Evolutionary conservation across 371 early-diverging fungal species (phyloP), one percentile per base, ranked within the genome.

Genomic region (Rhizopus delemar): DNA sequence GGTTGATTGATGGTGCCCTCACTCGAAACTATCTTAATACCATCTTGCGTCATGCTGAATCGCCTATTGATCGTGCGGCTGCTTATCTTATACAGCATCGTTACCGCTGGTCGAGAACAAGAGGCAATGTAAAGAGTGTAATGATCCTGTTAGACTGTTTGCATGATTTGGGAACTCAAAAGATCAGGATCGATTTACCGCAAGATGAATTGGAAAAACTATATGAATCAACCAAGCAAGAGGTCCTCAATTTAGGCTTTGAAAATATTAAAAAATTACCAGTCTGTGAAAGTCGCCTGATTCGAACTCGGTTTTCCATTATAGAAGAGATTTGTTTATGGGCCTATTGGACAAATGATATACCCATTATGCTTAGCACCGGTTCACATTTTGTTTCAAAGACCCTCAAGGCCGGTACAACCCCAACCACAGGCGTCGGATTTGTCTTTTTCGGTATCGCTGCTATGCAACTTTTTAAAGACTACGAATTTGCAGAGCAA

Each of bases 401-500:
- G 41, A 78, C 76, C 5, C 34, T 78, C 22, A 68, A 62, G 9
- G 50, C 69, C 7, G 75, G 79, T 5, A 74, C 68, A 0, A 68
- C 74, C 0, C 75, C 78, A 4, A 66, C 78, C 0, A 73, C 78
- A 2, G 78, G 78, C 5, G 75, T 78, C 8, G 78, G 78, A 1
- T 68, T 75, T 56, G 74, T 79, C 4, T 74, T 72, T 39, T 75
- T 74, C 48, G 79, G 79, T 6, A 74, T 75, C 51, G 76, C 74
- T 2, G 71, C 71, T 0, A 76, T 72, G 69, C 65, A 72, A 8
- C 46, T 74, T 0, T 79, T 65, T 59, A 74, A 74, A 41, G 72
- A 69, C 2, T 79, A 74, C 39, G 66, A 74, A 8, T 74, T 80
- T 61, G 74, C 71, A 50, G 68, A 73, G 15, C 72, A 71, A 15